phyloP scores from a whole-genome alignment of 345 rosid genomes.

The Populus euphratica region DNA sequence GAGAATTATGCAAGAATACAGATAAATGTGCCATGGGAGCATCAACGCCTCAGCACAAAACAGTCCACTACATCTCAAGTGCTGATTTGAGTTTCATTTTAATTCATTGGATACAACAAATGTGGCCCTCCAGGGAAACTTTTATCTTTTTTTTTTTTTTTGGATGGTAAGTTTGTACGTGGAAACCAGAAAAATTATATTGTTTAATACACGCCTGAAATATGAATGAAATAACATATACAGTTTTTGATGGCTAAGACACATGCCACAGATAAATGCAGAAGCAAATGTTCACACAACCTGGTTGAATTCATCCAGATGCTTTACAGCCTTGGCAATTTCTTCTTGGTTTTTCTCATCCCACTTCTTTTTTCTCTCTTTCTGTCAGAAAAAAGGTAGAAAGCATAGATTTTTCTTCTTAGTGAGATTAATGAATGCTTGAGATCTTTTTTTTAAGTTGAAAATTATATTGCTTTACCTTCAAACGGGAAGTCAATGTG shows the following conservation, averaged over 20 bases:
- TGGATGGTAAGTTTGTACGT: not conserved
- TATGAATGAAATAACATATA: not conserved
- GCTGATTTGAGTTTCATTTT: slow-evolving; percentile 3
- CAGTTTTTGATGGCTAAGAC: not conserved
- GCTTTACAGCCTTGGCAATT: slow-evolving; percentile 75
- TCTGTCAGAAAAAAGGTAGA: slow-evolving; percentile 33
- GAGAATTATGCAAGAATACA: slow-evolving; percentile 13
- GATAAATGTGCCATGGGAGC: not conserved
- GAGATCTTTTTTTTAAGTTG: not conserved
- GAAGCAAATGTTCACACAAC: slow-evolving; percentile 36
- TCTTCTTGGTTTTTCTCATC: slow-evolving; percentile 85
- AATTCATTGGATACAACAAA: not conserved
- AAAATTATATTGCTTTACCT: slow-evolving; percentile 37
- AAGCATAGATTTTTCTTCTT: not conserved
- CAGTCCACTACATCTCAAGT: slow-evolving; percentile 6
- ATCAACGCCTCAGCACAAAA: not conserved
- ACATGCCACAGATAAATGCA: not conserved
- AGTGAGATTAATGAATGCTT: not conserved
- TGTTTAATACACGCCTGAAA: not conserved
- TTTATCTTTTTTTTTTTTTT: not conserved
- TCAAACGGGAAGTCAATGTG: slow-evolving; percentile 68
- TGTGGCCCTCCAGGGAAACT: not conserved
- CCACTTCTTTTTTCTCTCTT: slow-evolving; percentile 81
- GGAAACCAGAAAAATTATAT: not conserved
- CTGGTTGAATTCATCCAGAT: slow-evolving; percentile 73